Evolutionary conservation across 495 filamentous ascomycete genomes (phyloP).

Genomic region (Penicillium tannophilum): DNA sequence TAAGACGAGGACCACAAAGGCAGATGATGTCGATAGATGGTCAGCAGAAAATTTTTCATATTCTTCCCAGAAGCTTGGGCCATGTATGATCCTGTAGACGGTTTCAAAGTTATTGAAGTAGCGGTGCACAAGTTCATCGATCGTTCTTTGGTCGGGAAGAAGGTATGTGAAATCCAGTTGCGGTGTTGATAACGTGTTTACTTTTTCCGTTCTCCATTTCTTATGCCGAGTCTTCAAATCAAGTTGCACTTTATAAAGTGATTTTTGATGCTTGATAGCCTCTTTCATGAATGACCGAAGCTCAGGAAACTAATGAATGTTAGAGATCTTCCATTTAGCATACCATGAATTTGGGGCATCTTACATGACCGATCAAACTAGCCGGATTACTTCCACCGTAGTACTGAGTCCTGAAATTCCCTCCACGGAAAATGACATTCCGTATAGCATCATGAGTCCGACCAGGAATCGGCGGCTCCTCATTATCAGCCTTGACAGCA

Average conservation of each 20-base stretch:
- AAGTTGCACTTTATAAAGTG: slow-evolving; percentile 29
- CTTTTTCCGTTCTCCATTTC: slow-evolving; percentile 26
- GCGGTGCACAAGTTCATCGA: slow-evolving; percentile 43
- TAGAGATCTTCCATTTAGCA: no score
- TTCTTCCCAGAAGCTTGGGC: slow-evolving; percentile 50
- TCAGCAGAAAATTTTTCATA: slow-evolving; percentile 46
- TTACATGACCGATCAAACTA: slow-evolving; percentile 41
- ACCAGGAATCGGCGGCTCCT: background rate
- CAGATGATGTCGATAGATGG: slow-evolving; percentile 27
- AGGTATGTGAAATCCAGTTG: slow-evolving; percentile 26
- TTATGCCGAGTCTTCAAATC: slow-evolving; percentile 38
- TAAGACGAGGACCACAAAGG: slow-evolving; percentile 36
- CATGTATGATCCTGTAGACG: slow-evolving; percentile 51
- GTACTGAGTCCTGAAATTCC: slow-evolving; percentile 45
- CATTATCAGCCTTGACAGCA: slow-evolving; percentile 7
- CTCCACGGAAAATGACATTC: slow-evolving; percentile 40
- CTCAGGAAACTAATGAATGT: slow-evolving; percentile 44
- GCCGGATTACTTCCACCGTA: slow-evolving; percentile 44
- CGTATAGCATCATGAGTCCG: background rate
- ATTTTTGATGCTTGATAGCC: slow-evolving; percentile 34
- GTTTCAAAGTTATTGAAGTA: slow-evolving; percentile 55
- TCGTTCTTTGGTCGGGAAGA: slow-evolving; percentile 39
- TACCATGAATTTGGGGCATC: background rate
- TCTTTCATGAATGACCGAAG: slow-evolving; percentile 42
- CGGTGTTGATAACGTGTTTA: slow-evolving; percentile 16